Base-by-base conservation (phyloP, 352 stramenopile genomes). In the Poterioochromonas sp. region DNA sequence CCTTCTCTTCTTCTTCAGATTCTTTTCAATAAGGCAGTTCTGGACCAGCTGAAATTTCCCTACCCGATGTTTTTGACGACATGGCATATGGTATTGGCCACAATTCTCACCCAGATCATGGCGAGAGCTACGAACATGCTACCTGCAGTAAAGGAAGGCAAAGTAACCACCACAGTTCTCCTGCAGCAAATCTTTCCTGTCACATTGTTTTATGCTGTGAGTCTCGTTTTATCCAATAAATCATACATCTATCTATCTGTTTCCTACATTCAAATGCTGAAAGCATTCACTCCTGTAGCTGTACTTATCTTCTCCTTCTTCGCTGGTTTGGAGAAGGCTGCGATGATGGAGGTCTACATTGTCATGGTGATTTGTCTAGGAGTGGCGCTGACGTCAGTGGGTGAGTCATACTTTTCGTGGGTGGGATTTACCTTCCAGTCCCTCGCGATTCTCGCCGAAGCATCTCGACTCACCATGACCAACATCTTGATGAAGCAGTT, bases 21-120 rank as follows among this genome's bases (percentile, higher is more conserved):
- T 20, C 29, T 74, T 5, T 74, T 74, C 40, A 74, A 74, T n/a
- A 74, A 74, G n/a, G 65, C 65, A 39, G 65, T 74, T 11, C 26
- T 74, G 40, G 41, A 54, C 29, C 37, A 51, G 18, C 37, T 74
- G 20, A 54, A 74, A 26, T 74, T 74, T 39, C 65, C 65, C 1
- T 74, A 44, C 53, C 65, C 65, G 22, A 74, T 74, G 65, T 74
- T 74, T 74, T n/a, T 74, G 26, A 74, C 65, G 12, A 54, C 65
- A 26, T 74, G 65, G 65, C 65, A 74, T 39, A 74, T 74, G 65
- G 5, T 74, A 1, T 35, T 74, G 0, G 37, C 65, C 1, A 74
- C 65, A 51, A 34, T 74, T 22, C 2, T 74, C 37, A 74, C 65
- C 2, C 65, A 74, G 32, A 35, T 74, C 0, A 32, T 74, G 41